Evolutionary conservation across 805 yeast species (phyloP).

Genomic region (Spathaspora passalidarum): DNA sequence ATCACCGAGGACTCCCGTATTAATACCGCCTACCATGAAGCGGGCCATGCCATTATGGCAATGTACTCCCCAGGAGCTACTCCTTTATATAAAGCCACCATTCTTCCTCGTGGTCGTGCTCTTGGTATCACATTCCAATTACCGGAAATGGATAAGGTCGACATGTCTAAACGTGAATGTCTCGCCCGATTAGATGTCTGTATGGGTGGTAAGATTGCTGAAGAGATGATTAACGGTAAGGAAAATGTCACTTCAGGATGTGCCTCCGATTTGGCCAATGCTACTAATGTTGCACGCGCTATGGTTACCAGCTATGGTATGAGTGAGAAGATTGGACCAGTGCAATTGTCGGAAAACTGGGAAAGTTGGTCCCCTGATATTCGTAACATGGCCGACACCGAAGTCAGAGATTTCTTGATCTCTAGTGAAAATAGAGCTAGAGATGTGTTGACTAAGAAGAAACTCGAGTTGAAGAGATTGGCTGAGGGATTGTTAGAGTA

Average conservation of each 20-base stretch:
- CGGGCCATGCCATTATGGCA: conserved; percentile 99
- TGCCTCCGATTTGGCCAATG: conserved; percentile 83
- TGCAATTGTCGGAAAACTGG: conserved; percentile 87
- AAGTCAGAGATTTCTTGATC: conserved; percentile 72
- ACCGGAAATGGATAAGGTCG: conserved; percentile 98
- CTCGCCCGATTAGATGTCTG: conserved; percentile 91
- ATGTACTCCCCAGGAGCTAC: conserved; percentile 93
- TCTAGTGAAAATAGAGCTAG: conserved; percentile 81
- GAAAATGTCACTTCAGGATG: conserved; percentile 96
- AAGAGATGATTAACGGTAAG: conserved; percentile 85
- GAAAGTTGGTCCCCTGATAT: conserved; percentile 89
- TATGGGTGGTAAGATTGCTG: conserved; percentile 99
- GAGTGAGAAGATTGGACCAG: conserved; percentile 93
- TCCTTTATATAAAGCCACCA: conserved; percentile 93
- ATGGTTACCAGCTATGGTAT: conserved; percentile 97
- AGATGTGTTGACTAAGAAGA: conserved; percentile 55
- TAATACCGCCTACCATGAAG: conserved; percentile 97
- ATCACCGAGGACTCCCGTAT: conserved; percentile 91
- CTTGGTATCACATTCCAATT: conserved; percentile 95
- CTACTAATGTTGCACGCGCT: conserved; percentile 90
- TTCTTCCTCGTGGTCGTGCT: conserved; percentile 94
- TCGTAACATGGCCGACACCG: conserved; percentile 88
- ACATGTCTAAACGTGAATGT: conserved; percentile 85
- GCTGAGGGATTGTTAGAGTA: conserved; percentile 94
- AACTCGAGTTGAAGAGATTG: conserved; percentile 72